Base-by-base conservation (phyloP, 805 yeast species). In the Yarrowia porcina region DNA sequence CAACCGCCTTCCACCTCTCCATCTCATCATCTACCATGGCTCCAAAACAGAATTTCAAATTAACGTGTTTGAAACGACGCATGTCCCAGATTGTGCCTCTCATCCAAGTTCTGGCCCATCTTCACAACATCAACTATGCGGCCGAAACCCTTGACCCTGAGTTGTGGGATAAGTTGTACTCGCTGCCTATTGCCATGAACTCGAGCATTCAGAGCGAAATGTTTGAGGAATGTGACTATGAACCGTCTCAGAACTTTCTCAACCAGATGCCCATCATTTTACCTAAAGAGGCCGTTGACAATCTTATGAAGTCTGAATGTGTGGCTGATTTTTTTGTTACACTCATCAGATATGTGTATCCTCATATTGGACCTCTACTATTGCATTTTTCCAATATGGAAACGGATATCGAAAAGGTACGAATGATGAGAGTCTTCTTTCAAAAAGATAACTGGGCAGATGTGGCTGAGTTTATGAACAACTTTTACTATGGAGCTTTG, bases 91-190 rank as follows among this genome's bases (percentile, higher is more conserved):
- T 52, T 44, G 44, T 35, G 18, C 59, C 59, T 8, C 33, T 52
- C 11, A 52, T 52, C 23, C 59, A 52, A 18, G 35, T 52, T 3
- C 33, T 52, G 18, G 42, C 44, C 3, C 59, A 52, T 36, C 59
- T 52, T 21, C 59, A 52, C 59, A 52, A 52, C 59, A 52, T 52
- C 44, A 36, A 52, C 59, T 52, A 52, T 23, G 41, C 59, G 3
- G 44, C 59, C 1, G 59, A 52, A 12, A 36, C 33, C 4, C 44
- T 52, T 3, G 59, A 52, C 5, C 59, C 59, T 1, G 59, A 52
- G 9, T n/a, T 52, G 18, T 52, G 59, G 59, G 59, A 52, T 18
- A 35, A 36, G 33, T 10, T 52, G 44, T 52, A 52, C 33, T 52
- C 59, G 18, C 21, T 52, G 33, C 59, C 59, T 25, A 52, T 52